These are phyloP conservation scores for Penicillium ucsense DNA, from an alignment of 495 filamentous ascomycete species.

Conservation along the genomic window DNA sequence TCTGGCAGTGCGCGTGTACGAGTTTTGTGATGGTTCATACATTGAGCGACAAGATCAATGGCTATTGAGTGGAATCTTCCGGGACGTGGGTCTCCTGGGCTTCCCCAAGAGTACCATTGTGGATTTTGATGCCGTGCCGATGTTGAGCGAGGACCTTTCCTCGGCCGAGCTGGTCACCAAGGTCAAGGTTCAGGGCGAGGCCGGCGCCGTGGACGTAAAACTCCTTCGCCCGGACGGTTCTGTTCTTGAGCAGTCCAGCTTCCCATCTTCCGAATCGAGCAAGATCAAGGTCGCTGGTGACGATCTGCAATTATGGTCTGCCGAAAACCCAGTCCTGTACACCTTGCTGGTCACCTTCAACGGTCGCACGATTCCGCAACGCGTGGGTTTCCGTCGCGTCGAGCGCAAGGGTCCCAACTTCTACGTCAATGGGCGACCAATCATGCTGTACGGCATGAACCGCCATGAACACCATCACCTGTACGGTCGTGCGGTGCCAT, in stretches of 20 bases:
- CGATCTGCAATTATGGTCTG: constrained; percentile 39
- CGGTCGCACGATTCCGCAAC: constrained; percentile 26
- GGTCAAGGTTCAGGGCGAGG: constrained; percentile 23
- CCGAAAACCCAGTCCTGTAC: constrained; percentile 54
- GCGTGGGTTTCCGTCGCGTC: constrained; percentile 49
- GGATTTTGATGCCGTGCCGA: constrained; percentile 10
- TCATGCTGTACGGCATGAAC: constrained; percentile 53
- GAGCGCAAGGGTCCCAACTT: constrained; percentile 47
- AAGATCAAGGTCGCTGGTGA: not conserved
- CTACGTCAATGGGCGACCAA: constrained; percentile 46
- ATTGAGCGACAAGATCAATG: constrained; percentile 56
- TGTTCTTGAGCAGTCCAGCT: constrained; percentile 1
- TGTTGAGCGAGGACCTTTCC: constrained; percentile 48
- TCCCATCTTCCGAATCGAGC: not conserved
- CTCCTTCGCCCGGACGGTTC: constrained; percentile 1
- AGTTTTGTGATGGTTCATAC: constrained; percentile 53
- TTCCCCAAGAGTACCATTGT: constrained; percentile 28
- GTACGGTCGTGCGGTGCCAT: constrained; percentile 48
- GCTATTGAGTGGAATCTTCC: constrained; percentile 52
- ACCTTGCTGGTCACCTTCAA: constrained; percentile 27
- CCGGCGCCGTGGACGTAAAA: constrained; percentile 12
- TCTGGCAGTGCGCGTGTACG: constrained; percentile 48
- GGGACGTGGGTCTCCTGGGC: constrained; percentile 53
- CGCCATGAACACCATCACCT: constrained; percentile 54
- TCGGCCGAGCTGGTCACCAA: constrained; percentile 43